Evolutionary conservation across 164 flowering plant genomes (phyloP), one percentile per base, ranked within the genome.

Genomic region (Stephania japonica): DNA sequence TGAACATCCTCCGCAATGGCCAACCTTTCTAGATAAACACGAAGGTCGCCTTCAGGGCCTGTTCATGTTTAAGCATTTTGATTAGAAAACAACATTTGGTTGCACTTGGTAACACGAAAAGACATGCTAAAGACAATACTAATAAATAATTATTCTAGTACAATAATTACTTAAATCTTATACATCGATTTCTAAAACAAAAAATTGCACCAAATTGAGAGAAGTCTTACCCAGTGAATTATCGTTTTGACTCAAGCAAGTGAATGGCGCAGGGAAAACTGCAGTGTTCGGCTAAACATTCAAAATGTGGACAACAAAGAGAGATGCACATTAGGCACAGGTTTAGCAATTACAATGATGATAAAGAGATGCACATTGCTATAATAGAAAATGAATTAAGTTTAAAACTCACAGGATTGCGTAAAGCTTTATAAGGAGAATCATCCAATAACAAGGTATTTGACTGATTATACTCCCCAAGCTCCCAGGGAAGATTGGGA

Each of bases 361-460:
- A 6, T 3, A 67, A 32, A 32, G 38, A 32, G 38, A 32, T 32
- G 38, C 12, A 47, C 11, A 3, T 27, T 16, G 27, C 23, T 56
- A 16, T 4, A 25, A 44, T 32, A 69, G 88, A 75, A 69, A 49
- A 41, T 10, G 14, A 70, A 3, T 32, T 53, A 59, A 59, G 38
- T 32, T 32, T 19, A 59, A 19, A 24, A 38, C 91, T 82, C 79
- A 95, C 99, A 64, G 97, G 98, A 82, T 95, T 95, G 49, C 85
- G 87, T 71, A 95, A 78, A 1, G 98, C 93, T 77, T 95, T 93
- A 80, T 91, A 87, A 41, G 99, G 99, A 75, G 98, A 89, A 81
- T 95, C 99, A 81, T 95, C 99, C 72, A 95, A 49, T 78, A 95
- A 81, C 73, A 95, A 75, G 21, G 99, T 93, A 82, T 93, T 91